Conservation (phyloP, 2,329 filamentous ascomycete species). For the Myrmaecium sp. region DNA sequence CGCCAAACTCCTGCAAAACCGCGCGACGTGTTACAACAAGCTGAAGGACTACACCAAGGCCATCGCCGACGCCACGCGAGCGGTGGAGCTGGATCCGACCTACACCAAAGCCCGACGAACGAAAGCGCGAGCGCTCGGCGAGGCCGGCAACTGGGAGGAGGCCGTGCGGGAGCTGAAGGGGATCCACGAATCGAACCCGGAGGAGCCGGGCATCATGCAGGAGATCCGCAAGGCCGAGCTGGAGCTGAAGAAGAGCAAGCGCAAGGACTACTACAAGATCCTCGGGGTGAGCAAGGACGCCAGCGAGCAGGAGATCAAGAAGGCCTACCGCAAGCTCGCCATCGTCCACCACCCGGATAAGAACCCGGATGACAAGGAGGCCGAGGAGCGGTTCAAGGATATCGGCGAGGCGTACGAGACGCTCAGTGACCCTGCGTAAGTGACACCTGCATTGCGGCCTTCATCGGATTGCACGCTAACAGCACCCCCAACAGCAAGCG, state of each 20-base stretch:
- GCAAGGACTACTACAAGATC: conserved; percentile 99
- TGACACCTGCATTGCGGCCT: conserved; percentile 11
- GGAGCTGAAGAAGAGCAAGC: conserved; percentile 91
- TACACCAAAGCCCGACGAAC: conserved; percentile 90
- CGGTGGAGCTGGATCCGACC: conserved; percentile 62
- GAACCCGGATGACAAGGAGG: conserved; percentile 72
- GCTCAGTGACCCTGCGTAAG: conserved; percentile 80
- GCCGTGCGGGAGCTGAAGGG: conserved; percentile 78
- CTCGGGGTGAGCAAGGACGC: conserved; percentile 77
- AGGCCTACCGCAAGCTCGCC: conserved; percentile 87
- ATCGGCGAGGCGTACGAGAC: conserved; percentile 95
- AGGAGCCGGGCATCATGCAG: conserved; percentile 62
- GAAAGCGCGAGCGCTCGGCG: conserved; percentile 75
- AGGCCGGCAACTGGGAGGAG: conserved; percentile 81
- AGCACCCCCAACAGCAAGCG: conserved; percentile 50
- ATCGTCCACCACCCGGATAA: conserved; percentile 95
- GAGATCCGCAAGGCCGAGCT: conserved; percentile 83
- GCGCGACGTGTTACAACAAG: conserved; percentile 67
- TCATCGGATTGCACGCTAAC: no score
- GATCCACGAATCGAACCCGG: conserved; percentile 66
- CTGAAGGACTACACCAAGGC: conserved; percentile 72
- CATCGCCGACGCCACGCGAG: conserved; percentile 71
- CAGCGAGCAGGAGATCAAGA: conserved; percentile 74
- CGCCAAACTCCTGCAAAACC: conserved; percentile 85
- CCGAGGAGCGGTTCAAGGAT: conserved; percentile 92